These are phyloP conservation scores for Oehlia diaphana DNA, from an alignment of 192 early-diverging fungal genomes.

Conservation along the genomic window DNA sequence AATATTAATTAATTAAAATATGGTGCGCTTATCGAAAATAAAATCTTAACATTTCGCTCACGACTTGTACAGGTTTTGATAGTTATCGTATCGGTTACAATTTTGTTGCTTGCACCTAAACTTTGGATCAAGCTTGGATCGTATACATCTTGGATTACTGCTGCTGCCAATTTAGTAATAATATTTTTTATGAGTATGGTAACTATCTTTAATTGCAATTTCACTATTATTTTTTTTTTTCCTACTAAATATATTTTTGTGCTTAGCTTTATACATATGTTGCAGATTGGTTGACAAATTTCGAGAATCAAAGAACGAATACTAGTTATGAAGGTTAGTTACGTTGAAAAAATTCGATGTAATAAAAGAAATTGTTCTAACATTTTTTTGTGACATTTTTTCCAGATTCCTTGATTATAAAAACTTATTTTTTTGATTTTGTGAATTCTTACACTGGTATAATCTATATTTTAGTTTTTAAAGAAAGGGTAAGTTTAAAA, in stretches of 20 bases:
- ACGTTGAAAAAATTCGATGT: neutral
- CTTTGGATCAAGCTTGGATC: constrained; percentile 31
- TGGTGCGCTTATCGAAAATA: neutral
- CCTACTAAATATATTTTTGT: no score
- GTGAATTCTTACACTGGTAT: constrained; percentile 62
- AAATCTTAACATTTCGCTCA: neutral
- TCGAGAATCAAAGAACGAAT: constrained; percentile 48
- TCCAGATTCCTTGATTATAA: constrained; percentile 51
- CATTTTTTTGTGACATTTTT: neutral
- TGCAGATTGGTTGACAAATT: constrained; percentile 41
- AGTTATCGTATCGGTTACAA: constrained; percentile 44
- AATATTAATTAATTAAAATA: no score
- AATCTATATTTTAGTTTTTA: constrained; percentile 59
- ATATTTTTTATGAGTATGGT: constrained; percentile 56
- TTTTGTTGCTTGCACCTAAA: constrained; percentile 33
- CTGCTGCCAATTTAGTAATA: constrained; percentile 47
- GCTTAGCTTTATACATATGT: neutral
- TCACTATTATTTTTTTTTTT: no score
- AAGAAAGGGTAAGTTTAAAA: constrained; percentile 1
- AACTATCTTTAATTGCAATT: constrained; percentile 12
- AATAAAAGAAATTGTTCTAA: neutral
- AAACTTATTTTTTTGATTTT: constrained; percentile 59
- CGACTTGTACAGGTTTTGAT: constrained; percentile 37
- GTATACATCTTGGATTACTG: constrained; percentile 36
- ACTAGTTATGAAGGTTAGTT: constrained; percentile 45